Evolutionary conservation across 257 asterid genomes (phyloP).

Genomic region (Nemophila menziesii): DNA sequence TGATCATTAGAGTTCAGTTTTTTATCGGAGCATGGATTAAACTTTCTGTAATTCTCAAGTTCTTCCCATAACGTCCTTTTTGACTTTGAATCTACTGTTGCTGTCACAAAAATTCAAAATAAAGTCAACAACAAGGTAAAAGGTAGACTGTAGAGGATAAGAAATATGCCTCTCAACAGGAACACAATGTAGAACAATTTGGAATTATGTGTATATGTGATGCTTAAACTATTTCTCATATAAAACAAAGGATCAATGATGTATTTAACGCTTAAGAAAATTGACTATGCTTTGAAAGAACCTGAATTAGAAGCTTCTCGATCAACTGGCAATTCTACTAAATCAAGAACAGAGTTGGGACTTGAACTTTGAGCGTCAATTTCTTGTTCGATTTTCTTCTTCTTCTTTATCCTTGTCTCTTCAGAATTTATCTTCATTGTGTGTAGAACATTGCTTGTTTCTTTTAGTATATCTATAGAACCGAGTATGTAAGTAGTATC

Average conservation of each 20-base stretch:
- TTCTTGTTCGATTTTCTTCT: constrained; percentile 19
- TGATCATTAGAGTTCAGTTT: constrained; percentile 2
- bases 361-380: constrained; percentile 45
- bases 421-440: constrained; percentile 2
- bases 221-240: too few species aligned
- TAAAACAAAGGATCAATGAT: too few species aligned
- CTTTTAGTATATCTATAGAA: constrained; percentile 11
- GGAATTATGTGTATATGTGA: too few species aligned
- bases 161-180: too few species aligned
- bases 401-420: constrained; percentile 12
- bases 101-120: constrained; percentile 17
- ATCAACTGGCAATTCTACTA: constrained; percentile 27
- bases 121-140: constrained; percentile 4
- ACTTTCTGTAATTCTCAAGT: constrained; percentile 29
- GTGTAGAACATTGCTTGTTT: constrained; percentile 18
- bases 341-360: constrained; percentile 60
- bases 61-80: constrained; percentile 52
- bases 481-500: neutral
- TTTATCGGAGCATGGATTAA: constrained; percentile 3
- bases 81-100: constrained; percentile 28
- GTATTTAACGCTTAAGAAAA: too few species aligned
- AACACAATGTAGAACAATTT: too few species aligned
- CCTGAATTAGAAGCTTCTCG: constrained; percentile 35
- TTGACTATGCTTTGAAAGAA: constrained; percentile 7
- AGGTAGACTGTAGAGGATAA: too few species aligned